phyloP scores from a whole-genome alignment of 2,329 filamentous ascomycete genomes.

The Zopfia rhizophila region DNA sequence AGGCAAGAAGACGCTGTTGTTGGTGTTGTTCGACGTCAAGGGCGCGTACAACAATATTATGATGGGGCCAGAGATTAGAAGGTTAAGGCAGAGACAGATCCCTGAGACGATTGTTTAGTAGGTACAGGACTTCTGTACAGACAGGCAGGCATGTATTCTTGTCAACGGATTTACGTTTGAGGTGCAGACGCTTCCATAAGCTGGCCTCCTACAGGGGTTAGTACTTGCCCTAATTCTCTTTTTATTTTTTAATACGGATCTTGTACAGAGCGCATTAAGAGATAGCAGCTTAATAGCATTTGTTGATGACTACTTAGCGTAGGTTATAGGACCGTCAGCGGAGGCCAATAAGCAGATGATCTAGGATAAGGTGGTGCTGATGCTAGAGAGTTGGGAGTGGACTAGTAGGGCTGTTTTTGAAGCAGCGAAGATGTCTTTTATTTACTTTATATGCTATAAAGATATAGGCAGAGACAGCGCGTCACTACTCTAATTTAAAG shows the following conservation, averaged over 20 bases:
- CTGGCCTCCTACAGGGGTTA: conserved; percentile 26
- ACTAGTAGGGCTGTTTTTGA: conserved; percentile 46
- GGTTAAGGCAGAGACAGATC: background rate
- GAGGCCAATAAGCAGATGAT: conserved; percentile 25
- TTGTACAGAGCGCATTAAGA: conserved; percentile 27
- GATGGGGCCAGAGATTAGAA: conserved; percentile 23
- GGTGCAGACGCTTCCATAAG: conserved; percentile 16
- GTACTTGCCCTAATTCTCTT: conserved; percentile 27
- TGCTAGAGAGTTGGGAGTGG: conserved; percentile 35
- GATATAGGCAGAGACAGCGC: conserved; percentile 16
- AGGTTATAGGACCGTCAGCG: conserved; percentile 26
- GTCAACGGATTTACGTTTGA: conserved; percentile 22
- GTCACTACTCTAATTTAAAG: conserved; percentile 17
- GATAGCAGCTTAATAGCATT: conserved; percentile 33
- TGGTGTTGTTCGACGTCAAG: conserved; percentile 21
- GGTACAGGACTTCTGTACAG: conserved; percentile 40
- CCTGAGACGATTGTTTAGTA: conserved; percentile 29
- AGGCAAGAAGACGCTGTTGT: conserved; percentile 4
- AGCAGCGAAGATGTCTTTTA: conserved; percentile 46
- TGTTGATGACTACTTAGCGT: conserved; percentile 40
- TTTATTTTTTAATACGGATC: conserved; percentile 32
- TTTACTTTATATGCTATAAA: conserved; percentile 44
- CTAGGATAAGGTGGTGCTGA: conserved; percentile 22
- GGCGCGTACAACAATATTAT: conserved; percentile 19
- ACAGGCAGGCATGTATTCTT: conserved; percentile 24